Percentiles rank a stretch among this genome's conserved stretches.
These are phyloP conservation scores for Xylaria polymorpha DNA, from an alignment of 2,329 filamentous ascomycete species.

Conservation along the genomic window DNA sequence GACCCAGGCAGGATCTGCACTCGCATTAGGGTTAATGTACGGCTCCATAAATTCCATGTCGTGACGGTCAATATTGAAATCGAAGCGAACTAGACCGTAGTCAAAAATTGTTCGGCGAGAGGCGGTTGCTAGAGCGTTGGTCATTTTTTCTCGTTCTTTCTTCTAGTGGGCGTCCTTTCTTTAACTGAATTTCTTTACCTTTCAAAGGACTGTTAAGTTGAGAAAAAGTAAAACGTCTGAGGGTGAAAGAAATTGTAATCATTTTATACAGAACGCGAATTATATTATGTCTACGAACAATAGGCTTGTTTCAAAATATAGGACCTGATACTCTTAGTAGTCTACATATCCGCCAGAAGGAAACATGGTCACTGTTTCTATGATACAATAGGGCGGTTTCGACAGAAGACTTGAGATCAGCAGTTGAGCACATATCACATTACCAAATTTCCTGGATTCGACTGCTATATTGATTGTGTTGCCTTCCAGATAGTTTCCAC, in stretches of 20 bases:
- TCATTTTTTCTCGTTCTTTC: slow-evolving; percentile 1
- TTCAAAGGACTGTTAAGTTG: background rate
- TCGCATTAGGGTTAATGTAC: background rate
- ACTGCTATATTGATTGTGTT: background rate
- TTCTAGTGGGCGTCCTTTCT: background rate
- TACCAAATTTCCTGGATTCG: too few relatives aligned
- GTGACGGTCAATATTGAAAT: background rate
- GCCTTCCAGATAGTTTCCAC: background rate
- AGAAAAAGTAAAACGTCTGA: background rate
- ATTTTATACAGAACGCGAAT: background rate
- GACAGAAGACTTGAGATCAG: background rate
- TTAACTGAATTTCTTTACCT: background rate
- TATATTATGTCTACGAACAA: background rate
- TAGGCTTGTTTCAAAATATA: slow-evolving; percentile 2
- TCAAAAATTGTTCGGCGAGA: background rate
- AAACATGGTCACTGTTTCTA: background rate
- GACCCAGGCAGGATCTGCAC: background rate
- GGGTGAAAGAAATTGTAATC: background rate
- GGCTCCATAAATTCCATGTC: slow-evolving; percentile 15
- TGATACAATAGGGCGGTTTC: background rate
- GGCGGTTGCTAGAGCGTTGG: background rate
- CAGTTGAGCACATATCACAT: background rate
- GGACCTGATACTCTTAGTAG: background rate
- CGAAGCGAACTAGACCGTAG: slow-evolving; percentile 14
- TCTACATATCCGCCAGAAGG: background rate